Evolutionary conservation across 306 rosid genomes (phyloP), one percentile per base, ranked within the genome.

Genomic region (Cucumis sativus): DNA sequence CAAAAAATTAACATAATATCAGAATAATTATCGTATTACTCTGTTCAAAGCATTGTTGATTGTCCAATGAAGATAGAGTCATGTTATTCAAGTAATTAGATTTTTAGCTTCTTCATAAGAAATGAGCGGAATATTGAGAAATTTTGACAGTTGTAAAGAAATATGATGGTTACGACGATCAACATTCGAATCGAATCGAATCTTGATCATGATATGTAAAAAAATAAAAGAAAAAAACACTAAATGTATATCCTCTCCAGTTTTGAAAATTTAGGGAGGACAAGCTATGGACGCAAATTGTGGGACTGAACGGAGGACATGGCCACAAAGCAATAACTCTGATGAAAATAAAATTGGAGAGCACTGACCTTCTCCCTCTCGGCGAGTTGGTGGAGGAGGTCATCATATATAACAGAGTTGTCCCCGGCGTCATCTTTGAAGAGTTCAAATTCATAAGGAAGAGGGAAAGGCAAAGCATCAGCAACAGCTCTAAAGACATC

Each of bases 401-500:
- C 39, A 72, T 84, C 80, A 2, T 79, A 82, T 20, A 41, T 71
- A 28, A 79, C 84, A 0, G 33, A 12, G 30, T 9, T 56, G 10
- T 78, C 74, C 54, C 82, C 81, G 43, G 64, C 20, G 1, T 60
- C 13, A 16, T 64, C 66, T 25, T 47, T 6, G 47, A 20, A 77
- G 5, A 79, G 74, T 21, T 45, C 13, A 21, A 67, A 84, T 78
- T 84, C 77, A 39, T 61, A 78, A 3, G 69, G 43, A 60, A 81
- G 54, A 10, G 66, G 56, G 67, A 83, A 87, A 23, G 85, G 84
- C 62, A 87, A 62, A 14, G 54, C 68, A 6, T 61, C 35, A 7
- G 37, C 7, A 6, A 72, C 86, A 35, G 82, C 85, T 1, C 20
- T 1, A 45, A 87, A 84, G 12, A 84, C 59, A 7, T 83, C 85